Conservation (phyloP, 306 rosid species). For the Prinsepia uniflora region DNA sequence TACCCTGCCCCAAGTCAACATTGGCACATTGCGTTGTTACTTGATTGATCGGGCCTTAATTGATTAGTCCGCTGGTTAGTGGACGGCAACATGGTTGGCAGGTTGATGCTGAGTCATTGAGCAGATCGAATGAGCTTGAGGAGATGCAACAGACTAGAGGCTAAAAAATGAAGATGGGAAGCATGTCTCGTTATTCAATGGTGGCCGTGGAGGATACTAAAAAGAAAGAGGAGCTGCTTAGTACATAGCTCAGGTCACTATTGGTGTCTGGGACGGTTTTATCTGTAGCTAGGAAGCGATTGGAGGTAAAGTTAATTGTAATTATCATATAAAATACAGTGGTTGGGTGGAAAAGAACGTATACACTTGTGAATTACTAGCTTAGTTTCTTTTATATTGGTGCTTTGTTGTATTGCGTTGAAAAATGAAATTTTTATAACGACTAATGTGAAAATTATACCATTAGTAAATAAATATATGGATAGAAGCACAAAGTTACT, state of each 20-base stretch:
- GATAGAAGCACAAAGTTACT: not conserved
- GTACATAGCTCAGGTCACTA: conserved; percentile 64
- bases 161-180: conserved; percentile 52
- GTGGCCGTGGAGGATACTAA: conserved; percentile 56
- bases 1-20: not conserved
- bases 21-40: not conserved
- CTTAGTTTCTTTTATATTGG: not conserved
- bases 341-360: not conserved
- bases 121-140: conserved; percentile 67
- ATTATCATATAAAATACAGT: conserved; percentile 7
- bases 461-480: not conserved
- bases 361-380: not conserved
- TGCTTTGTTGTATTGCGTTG: not conserved
- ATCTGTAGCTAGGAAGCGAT: conserved; percentile 64
- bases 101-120: conserved; percentile 71
- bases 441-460: not conserved
- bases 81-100: conserved; percentile 54
- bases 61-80: conserved; percentile 56
- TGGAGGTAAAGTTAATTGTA: conserved; percentile 53
- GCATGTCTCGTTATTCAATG: conserved; percentile 42
- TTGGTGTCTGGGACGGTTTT: conserved; percentile 78
- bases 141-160: conserved; percentile 73
- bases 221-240: conserved; percentile 72
- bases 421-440: not conserved
- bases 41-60: conserved; percentile 35